Percentiles rank a stretch among this genome's conserved stretches.
phyloP scores from a whole-genome alignment of 1,139 yeast genomes.

The Hansenula lynferdii region DNA sequence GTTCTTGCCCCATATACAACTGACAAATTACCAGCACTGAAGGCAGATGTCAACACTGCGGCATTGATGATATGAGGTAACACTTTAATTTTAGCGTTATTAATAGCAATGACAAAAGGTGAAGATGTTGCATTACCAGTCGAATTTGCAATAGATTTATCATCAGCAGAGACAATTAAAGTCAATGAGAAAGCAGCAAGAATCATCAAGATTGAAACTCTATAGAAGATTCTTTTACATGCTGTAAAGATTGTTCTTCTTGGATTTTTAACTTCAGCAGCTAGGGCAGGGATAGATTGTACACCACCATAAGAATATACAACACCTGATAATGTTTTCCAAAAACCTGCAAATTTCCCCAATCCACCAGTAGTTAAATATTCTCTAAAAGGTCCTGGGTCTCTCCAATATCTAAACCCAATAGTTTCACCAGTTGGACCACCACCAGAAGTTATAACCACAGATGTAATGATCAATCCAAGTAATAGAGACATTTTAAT shows the following conservation, averaged over 20 bases:
- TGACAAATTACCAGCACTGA: not conserved
- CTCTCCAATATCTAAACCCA: conserved; percentile 55
- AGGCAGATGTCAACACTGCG: not conserved
- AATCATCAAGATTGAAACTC: not conserved
- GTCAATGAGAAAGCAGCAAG: not conserved
- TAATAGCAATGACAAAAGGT: not conserved
- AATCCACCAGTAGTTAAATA: not conserved
- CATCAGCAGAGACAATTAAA: not conserved
- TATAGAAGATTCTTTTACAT: not conserved
- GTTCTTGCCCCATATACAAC: not conserved
- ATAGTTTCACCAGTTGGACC: conserved; percentile 48
- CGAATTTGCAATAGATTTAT: not conserved
- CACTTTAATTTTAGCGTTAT: not conserved
- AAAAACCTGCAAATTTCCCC: not conserved
- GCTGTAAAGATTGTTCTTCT: not conserved
- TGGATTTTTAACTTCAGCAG: not conserved
- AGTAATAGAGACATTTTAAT: conserved; percentile 54
- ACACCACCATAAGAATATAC: not conserved
- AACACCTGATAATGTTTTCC: conserved; percentile 3
- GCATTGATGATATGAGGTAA: not conserved
- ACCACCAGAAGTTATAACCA: conserved; percentile 45
- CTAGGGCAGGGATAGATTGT: not conserved
- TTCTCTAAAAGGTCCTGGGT: conserved; percentile 43
- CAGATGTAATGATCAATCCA: conserved; percentile 61
- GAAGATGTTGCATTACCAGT: not conserved